Conservation (phyloP, 345 rosid species). For the Citrus trifoliata region DNA sequence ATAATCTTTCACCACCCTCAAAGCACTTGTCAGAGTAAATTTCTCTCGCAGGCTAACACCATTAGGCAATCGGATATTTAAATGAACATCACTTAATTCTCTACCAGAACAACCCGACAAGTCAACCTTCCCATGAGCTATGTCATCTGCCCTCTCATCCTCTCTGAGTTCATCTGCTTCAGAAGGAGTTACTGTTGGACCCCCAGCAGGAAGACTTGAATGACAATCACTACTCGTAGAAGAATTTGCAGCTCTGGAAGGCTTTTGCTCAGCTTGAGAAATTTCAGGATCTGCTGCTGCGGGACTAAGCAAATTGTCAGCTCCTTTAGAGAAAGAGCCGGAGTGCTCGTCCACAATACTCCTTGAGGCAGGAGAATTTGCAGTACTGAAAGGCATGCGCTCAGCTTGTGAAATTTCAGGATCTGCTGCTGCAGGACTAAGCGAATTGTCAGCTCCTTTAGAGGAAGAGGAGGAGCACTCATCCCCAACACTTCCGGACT, state of each 20-base stretch:
- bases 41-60: slow-evolving; percentile 68
- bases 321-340: slow-evolving; percentile 19
- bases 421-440: slow-evolving; percentile 22
- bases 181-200: slow-evolving; percentile 2
- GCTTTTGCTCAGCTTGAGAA: slow-evolving; percentile 20
- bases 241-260: slow-evolving; percentile 25
- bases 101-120: slow-evolving; percentile 6
- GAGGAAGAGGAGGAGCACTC: slow-evolving; percentile 20
- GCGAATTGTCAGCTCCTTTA: slow-evolving; percentile 21
- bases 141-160: slow-evolving; percentile 21
- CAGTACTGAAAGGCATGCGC: slow-evolving; percentile 17
- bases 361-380: slow-evolving; percentile 18
- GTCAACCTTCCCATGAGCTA: slow-evolving; percentile 20
- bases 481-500: slow-evolving; percentile 19
- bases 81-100: slow-evolving; percentile 50
- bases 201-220: slow-evolving; percentile 20
- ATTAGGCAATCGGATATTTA: slow-evolving; percentile 72
- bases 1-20: slow-evolving; percentile 67
- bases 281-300: slow-evolving; percentile 15
- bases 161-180: slow-evolving; percentile 20
- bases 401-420: slow-evolving; percentile 25
- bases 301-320: slow-evolving; percentile 25
- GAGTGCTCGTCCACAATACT: slow-evolving; percentile 23
- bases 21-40: slow-evolving; percentile 51
- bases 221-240: slow-evolving; percentile 12